These are phyloP conservation scores for Apiospora phragmitis DNA, from an alignment of 2,329 filamentous ascomycete genomes.

Conservation along the genomic window DNA sequence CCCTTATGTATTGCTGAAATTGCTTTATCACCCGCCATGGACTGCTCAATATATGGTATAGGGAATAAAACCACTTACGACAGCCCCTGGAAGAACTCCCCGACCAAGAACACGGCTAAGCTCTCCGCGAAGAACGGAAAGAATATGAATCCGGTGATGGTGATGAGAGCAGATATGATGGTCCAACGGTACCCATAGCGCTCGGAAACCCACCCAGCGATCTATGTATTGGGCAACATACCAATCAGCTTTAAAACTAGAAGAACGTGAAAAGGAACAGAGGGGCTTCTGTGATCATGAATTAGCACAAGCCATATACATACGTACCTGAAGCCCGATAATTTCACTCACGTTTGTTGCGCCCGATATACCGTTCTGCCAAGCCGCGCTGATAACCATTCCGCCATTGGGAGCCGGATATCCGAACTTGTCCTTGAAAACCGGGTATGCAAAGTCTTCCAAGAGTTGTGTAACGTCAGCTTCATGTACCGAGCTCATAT, in stretches of 20 bases:
- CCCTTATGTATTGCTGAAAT: too few species aligned
- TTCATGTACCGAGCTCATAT: not conserved
- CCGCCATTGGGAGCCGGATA: conserved; percentile 20
- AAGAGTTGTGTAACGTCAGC: conserved; percentile 30
- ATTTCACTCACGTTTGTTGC: conserved; percentile 37
- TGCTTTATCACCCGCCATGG: too few species aligned
- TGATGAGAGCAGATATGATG: conserved; percentile 34
- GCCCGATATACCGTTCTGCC: conserved; percentile 39
- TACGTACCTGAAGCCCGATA: conserved; percentile 40
- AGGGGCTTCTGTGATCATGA: too few species aligned
- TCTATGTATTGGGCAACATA: conserved; percentile 40
- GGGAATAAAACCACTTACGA: conserved; percentile 15
- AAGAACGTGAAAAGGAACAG: not conserved
- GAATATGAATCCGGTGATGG: conserved; percentile 37
- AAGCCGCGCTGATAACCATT: conserved; percentile 39
- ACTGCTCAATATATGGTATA: too few species aligned
- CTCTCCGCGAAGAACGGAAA: conserved; percentile 36
- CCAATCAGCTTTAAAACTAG: conserved; percentile 36
- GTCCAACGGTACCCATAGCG: conserved; percentile 35
- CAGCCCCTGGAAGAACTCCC: conserved; percentile 37
- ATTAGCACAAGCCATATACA: conserved; percentile 37
- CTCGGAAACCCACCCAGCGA: conserved; percentile 41
- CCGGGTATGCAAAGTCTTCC: conserved; percentile 31
- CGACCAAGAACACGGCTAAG: conserved; percentile 30
- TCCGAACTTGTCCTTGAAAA: conserved; percentile 31